Conservation (phyloP, 352 stramenopile genomes). For the Phytophthora boehmeriae region DNA sequence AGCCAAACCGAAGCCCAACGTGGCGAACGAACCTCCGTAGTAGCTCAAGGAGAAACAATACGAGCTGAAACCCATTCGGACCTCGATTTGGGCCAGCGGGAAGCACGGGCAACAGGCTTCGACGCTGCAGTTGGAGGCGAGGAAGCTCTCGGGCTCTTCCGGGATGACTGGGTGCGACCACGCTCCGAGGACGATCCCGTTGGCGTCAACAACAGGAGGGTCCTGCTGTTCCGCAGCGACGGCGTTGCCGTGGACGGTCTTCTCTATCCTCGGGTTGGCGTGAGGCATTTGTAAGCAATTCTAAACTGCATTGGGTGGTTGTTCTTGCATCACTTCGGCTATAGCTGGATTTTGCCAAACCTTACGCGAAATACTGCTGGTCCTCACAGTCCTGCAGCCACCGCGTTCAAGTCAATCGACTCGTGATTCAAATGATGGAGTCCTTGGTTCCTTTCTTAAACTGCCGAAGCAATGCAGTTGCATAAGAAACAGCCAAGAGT, state of each 20-base stretch:
- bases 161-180: constrained; percentile 38
- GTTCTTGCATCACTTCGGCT: background rate
- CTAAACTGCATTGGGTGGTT: too few relatives aligned
- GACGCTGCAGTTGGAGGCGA: constrained; percentile 28
- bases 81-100: constrained; percentile 37
- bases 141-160: constrained; percentile 23
- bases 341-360: constrained; percentile 8
- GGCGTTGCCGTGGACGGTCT: constrained; percentile 20
- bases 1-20: constrained; percentile 9
- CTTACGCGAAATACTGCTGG: background rate
- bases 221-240: constrained; percentile 2
- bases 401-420: too few relatives aligned
- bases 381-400: too few relatives aligned
- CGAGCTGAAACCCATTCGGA: constrained; percentile 27
- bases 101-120: constrained; percentile 37
- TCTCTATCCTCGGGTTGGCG: constrained; percentile 17
- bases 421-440: background rate
- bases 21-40: constrained; percentile 23
- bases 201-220: constrained; percentile 24
- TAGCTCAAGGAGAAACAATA: constrained; percentile 27
- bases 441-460: too few relatives aligned
- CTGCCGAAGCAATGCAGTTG: constrained; percentile 9
- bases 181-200: constrained; percentile 27
- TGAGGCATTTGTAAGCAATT: background rate
- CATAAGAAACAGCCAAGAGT: constrained; percentile 1